Evolutionary conservation across 495 filamentous ascomycete species (phyloP), one percentile per base, ranked within the genome.

Genomic region (Podospora anserina): DNA sequence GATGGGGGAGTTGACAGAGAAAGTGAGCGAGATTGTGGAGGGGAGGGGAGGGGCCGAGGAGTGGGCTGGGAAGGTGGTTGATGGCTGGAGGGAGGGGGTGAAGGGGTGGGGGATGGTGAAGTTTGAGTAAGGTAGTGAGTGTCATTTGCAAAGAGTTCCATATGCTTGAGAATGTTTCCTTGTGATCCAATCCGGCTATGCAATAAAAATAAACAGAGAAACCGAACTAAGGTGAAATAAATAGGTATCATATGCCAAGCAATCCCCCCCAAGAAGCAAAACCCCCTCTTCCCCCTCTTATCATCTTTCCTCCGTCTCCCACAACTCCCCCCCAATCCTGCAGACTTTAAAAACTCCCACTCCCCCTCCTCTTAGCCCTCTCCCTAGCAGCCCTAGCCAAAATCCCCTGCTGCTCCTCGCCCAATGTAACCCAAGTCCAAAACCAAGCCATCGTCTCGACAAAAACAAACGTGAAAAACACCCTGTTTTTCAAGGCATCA

Each of bases 391-490:
- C 78, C 60, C 75, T 75, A 1, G 73, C 70, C 19, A 76, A 32
- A n/a, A 82, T 64, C 18, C 78, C 81, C 23, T 70, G 72, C 55
- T 78, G 71, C 78, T 86, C 83, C 70, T 87, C 83, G 66, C 82
- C 80, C 70, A 88, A 71, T 55, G 82, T 87, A 23, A 86, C 79
- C 78, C 79, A 84, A 27, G 91, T 89, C 92, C 92, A 97, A 76
- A 96, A 91, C 93, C 92, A 96, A 64, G 86, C 84, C 74, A 92
- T 81, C 79, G 93, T 89, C 82, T 97, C 93, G 79, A 95, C 76
- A 75, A 96, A 93, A 16, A 86, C 88, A 79, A 90, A 96, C 0
- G 91, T 89, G 73, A 97, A 96, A 13, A 95, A 88, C 6, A 94
- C 83, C 28, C 90, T 78, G 73, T 92, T 94, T 80, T 92, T 91